A percentile compares a stretch with the other conserved stretches of the same genome.
These are phyloP conservation scores for Microglena sp. DNA, from an alignment of 139 green algal genomes.

Conservation along the genomic window DNA sequence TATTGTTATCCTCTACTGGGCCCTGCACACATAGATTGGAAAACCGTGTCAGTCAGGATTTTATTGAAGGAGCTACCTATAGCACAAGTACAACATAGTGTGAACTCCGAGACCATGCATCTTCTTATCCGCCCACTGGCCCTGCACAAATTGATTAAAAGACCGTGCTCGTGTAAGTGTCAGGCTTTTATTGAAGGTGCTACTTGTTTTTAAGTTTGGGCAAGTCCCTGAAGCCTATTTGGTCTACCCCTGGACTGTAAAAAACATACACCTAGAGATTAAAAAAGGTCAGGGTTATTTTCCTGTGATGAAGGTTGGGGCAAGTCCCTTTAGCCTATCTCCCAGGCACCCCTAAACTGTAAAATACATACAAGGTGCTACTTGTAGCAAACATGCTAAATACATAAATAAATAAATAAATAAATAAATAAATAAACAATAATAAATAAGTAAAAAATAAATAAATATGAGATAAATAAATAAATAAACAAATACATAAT, in stretches of 20 bases:
- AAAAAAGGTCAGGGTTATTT: too few relatives aligned
- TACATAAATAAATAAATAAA: too few relatives aligned
- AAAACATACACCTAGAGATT: too few relatives aligned
- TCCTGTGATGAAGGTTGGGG: too few relatives aligned
- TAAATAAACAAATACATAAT: too few relatives aligned
- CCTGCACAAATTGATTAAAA: conserved; percentile 16
- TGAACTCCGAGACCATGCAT: conserved; percentile 20
- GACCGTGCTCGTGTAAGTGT: not conserved
- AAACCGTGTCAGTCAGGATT: not conserved
- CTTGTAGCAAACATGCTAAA: too few relatives aligned
- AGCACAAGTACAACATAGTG: not conserved
- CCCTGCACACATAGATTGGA: not conserved
- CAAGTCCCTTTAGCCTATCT: too few relatives aligned
- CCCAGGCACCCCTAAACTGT: too few relatives aligned
- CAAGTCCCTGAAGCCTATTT: not conserved
- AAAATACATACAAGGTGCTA: too few relatives aligned
- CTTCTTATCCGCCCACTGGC: conserved; percentile 24
- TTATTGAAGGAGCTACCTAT: not conserved
- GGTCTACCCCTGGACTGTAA: not conserved
- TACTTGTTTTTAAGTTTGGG: not conserved
- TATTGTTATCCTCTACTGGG: not conserved
- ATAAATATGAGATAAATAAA: too few relatives aligned
- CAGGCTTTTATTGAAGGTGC: not conserved
- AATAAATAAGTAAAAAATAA: too few relatives aligned
- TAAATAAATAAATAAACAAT: too few relatives aligned